phyloP scores from a whole-genome alignment of 805 yeast genomes.

The Cyberlindnera sargentensis region DNA sequence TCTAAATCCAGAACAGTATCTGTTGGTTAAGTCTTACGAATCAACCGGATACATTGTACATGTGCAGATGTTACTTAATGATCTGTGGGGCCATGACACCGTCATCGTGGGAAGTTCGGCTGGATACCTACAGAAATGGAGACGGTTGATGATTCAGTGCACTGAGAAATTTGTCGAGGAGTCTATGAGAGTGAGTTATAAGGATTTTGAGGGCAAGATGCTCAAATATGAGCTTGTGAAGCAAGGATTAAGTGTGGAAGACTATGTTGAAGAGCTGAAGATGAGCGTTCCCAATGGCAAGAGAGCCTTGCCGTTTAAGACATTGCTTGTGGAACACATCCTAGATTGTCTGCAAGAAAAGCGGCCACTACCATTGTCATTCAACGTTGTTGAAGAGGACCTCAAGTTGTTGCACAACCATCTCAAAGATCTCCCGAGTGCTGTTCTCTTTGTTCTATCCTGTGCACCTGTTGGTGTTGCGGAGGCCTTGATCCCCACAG shows the following conservation, averaged over 20 bases:
- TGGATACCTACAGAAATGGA: not conserved
- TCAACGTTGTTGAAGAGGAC: not conserved
- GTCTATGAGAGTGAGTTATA: not conserved
- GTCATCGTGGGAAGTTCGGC: not conserved
- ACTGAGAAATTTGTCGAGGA: not conserved
- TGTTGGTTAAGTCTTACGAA: not conserved
- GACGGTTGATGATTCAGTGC: slow-evolving; percentile 1
- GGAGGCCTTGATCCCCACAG: too few relatives aligned
- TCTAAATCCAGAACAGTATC: not conserved
- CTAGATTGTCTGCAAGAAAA: not conserved
- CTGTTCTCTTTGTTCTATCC: too few relatives aligned
- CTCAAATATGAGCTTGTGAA: slow-evolving; percentile 1
- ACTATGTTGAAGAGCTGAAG: not conserved
- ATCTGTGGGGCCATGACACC: not conserved
- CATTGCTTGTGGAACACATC: not conserved
- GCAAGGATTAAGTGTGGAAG: not conserved
- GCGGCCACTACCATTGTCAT: not conserved
- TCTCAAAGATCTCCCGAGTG: too few relatives aligned
- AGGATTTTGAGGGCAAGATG: slow-evolving; percentile 3
- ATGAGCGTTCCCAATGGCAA: not conserved
- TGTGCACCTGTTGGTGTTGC: too few relatives aligned
- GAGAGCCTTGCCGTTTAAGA: not conserved
- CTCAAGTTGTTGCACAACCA: too few relatives aligned
- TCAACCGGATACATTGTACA: not conserved
- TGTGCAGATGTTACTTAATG: not conserved